A percentile compares a stretch with the other conserved stretches of the same genome.
phyloP scores from a whole-genome alignment of 352 stramenopile genomes.

The Phytophthora fragariaefolia region DNA sequence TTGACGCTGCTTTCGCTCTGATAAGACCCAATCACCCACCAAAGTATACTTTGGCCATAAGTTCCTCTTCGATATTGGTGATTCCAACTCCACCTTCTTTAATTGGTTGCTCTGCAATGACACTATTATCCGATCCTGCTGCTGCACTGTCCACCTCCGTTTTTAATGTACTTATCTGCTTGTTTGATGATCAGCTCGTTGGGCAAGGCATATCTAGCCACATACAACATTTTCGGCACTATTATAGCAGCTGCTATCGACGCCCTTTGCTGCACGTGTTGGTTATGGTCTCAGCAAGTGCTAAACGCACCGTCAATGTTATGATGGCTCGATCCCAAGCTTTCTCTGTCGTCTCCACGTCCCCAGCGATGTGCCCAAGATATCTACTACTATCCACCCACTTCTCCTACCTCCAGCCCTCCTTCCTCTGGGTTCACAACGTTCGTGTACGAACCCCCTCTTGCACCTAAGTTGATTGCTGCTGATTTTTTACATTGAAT shows the following conservation, averaged over 20 bases:
- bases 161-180: not conserved
- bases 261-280: not conserved
- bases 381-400: not conserved
- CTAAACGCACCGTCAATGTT: not conserved
- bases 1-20: too few relatives aligned
- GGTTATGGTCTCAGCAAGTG: not conserved
- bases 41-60: not conserved
- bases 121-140: not conserved
- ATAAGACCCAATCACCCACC: too few relatives aligned
- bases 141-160: not conserved
- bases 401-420: too few relatives aligned
- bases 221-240: not conserved
- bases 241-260: not conserved
- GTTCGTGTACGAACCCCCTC: too few relatives aligned
- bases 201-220: not conserved
- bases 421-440: too few relatives aligned
- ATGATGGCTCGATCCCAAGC: not conserved
- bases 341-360: not conserved
- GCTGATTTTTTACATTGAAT: conserved; percentile 4
- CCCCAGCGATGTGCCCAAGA: not conserved
- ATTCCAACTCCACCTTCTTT: not conserved
- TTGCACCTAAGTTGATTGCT: not conserved
- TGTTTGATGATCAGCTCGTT: not conserved
- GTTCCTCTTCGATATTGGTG: not conserved
- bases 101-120: not conserved